These are phyloP conservation scores for Tilletiopsis washingtonensis DNA, from an alignment of 1,284 basidiomycete species.

Conservation along the genomic window DNA sequence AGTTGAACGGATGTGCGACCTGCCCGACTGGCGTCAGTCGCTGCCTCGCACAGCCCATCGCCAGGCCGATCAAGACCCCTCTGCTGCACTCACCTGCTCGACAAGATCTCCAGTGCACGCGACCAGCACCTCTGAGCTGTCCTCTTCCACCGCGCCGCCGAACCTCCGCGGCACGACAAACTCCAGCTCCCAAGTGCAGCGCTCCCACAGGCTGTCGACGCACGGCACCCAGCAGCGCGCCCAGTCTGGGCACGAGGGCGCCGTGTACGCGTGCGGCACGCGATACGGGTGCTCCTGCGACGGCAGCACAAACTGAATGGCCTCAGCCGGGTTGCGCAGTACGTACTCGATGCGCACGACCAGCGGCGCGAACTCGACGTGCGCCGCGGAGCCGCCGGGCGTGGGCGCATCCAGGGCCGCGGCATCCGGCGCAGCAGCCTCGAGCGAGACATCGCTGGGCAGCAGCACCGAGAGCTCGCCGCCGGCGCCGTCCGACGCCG, in stretches of 20 bases:
- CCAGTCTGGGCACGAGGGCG: slow-evolving; percentile 76
- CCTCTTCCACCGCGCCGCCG: slow-evolving; percentile 11
- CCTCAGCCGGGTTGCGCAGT: slow-evolving; percentile 70
- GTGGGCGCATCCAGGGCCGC: slow-evolving; percentile 13
- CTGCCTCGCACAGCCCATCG: too few relatives aligned
- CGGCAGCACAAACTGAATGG: slow-evolving; percentile 75
- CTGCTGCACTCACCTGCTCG: slow-evolving; percentile 16
- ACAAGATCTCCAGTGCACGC: slow-evolving; percentile 76
- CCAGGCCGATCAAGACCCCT: too few relatives aligned
- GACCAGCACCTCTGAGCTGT: slow-evolving; percentile 57
- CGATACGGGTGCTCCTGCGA: slow-evolving; percentile 75
- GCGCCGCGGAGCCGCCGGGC: slow-evolving; percentile 15
- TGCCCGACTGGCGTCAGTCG: too few relatives aligned
- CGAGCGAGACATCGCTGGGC: slow-evolving; percentile 56
- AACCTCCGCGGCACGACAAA: slow-evolving; percentile 72
- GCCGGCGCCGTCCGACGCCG: slow-evolving; percentile 79
- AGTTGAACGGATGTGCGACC: slow-evolving; percentile 88
- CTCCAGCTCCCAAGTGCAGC: slow-evolving; percentile 97
- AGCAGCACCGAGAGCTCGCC: slow-evolving; percentile 88
- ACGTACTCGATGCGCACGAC: slow-evolving; percentile 70
- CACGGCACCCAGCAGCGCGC: slow-evolving; percentile 97
- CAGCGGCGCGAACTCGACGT: slow-evolving; percentile 65
- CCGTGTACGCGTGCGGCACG: slow-evolving; percentile 76
- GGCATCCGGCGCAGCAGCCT: slow-evolving; percentile 6
- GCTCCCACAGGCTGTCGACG: slow-evolving; percentile 87